Conservation (phyloP, 176 grass and related monocot species). For the Oropetium thomaeum region DNA sequence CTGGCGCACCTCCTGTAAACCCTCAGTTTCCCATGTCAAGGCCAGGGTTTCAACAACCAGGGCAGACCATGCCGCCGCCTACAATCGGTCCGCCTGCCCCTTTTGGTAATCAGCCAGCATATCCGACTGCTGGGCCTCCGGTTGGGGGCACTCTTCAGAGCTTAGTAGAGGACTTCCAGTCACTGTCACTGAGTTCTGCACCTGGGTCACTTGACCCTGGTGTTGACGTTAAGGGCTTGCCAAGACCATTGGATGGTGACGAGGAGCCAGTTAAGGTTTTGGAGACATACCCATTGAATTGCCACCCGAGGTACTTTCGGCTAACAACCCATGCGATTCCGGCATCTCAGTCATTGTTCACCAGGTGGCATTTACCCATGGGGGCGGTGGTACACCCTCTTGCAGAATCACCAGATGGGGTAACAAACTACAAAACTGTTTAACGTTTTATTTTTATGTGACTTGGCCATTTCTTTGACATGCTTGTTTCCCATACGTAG, state of each 20-base stretch:
- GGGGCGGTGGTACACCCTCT: conserved; percentile 84
- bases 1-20: conserved; percentile 21
- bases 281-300: conserved; percentile 71
- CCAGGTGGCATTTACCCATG: conserved; percentile 96
- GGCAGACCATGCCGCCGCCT: conserved; percentile 49
- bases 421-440: conserved; percentile 36
- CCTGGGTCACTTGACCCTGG: conserved; percentile 79
- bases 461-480: conserved; percentile 4
- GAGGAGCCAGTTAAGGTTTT: conserved; percentile 65
- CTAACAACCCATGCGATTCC: conserved; percentile 86
- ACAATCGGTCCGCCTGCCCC: conserved; percentile 22
- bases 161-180: conserved; percentile 95
- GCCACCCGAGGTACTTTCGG: conserved; percentile 83
- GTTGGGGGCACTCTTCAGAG: conserved; percentile 48
- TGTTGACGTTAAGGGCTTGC: conserved; percentile 65
- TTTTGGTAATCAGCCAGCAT: conserved; percentile 45
- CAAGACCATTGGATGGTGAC: conserved; percentile 77
- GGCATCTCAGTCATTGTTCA: conserved; percentile 76
- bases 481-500: conserved; percentile 44
- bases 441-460: not conserved
- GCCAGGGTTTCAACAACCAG: conserved; percentile 35
- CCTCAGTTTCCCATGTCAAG: conserved; percentile 37
- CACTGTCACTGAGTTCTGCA: conserved; percentile 58
- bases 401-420: conserved; percentile 90
- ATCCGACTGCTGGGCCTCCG: conserved; percentile 48